These are phyloP conservation scores for Oemleria cerasiformis DNA, from an alignment of 306 rosid species.

Conservation along the genomic window DNA sequence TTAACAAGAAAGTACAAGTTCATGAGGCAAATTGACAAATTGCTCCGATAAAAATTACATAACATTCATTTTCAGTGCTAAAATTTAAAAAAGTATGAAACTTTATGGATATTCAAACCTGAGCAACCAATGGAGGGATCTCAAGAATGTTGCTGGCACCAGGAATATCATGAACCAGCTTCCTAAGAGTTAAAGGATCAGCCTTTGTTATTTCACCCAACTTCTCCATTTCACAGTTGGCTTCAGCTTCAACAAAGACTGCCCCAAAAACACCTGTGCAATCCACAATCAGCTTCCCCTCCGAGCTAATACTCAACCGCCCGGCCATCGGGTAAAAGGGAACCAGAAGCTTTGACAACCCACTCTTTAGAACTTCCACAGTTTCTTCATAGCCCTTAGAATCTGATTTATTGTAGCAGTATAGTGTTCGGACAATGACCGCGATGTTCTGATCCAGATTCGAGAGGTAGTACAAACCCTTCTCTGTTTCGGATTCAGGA, in stretches of 20 bases:
- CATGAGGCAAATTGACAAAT: too few species aligned
- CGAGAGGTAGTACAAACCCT: constrained; percentile 66
- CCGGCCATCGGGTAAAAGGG: constrained; percentile 75
- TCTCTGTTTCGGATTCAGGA: constrained; percentile 57
- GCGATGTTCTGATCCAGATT: constrained; percentile 83
- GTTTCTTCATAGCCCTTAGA: constrained; percentile 61
- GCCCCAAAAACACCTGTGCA: constrained; percentile 69
- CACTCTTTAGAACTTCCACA: constrained; percentile 41
- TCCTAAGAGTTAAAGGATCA: constrained; percentile 55
- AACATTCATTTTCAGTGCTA: too few species aligned
- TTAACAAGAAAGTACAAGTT: too few species aligned
- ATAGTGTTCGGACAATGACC: constrained; percentile 52
- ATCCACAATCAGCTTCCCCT: constrained; percentile 76
- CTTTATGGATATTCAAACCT: constrained; percentile 40
- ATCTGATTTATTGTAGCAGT: constrained; percentile 47
- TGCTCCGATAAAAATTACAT: too few species aligned
- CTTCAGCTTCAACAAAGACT: constrained; percentile 81
- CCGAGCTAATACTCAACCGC: constrained; percentile 44
- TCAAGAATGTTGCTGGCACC: constrained; percentile 67
- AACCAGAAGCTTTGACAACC: constrained; percentile 64
- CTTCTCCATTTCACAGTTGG: constrained; percentile 48
- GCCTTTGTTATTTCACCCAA: constrained; percentile 79
- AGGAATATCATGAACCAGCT: constrained; percentile 65
- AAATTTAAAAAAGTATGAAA: background rate
- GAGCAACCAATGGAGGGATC: constrained; percentile 74